Evolutionary conservation across 2,329 filamentous ascomycete genomes (phyloP).

Genomic region (Neocucurbitaria cava): DNA sequence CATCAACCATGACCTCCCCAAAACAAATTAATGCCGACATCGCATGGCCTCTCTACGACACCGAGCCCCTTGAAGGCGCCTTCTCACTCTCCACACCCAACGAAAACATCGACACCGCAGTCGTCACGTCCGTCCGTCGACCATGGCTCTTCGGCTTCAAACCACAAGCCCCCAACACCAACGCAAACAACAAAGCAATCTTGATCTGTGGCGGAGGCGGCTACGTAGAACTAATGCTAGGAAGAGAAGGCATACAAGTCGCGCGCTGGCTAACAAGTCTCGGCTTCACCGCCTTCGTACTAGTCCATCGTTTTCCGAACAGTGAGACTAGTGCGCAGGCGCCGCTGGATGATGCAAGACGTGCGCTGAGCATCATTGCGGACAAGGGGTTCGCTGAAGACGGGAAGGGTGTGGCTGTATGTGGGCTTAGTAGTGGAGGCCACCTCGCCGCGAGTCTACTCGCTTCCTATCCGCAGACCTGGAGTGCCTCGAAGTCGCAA

Average conservation of each 20-base stretch:
- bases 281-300: constrained; percentile 25
- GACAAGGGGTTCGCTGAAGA: constrained; percentile 6
- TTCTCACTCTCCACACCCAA: constrained; percentile 6
- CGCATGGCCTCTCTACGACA: constrained; percentile 13
- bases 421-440: constrained; percentile 25
- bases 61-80: constrained; percentile 14
- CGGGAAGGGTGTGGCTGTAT: constrained; percentile 1
- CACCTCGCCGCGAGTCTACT: constrained; percentile 25
- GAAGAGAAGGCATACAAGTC: constrained; percentile 25
- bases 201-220: constrained; percentile 25
- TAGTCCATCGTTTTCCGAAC: constrained; percentile 27
- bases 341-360: constrained; percentile 22
- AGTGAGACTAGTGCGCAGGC: constrained; percentile 16
- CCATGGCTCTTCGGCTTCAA: constrained; percentile 23
- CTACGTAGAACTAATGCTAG: constrained; percentile 28
- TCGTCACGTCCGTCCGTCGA: constrained; percentile 18
- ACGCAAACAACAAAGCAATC: constrained; percentile 6
- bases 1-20: not conserved
- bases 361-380: constrained; percentile 13
- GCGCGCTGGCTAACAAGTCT: constrained; percentile 23
- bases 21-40: constrained; percentile 5
- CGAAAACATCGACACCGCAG: constrained; percentile 11
- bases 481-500: constrained; percentile 1
- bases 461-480: constrained; percentile 14
- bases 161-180: not conserved